Base-by-base conservation (phyloP, 345 rosid genomes). In the Carallia brachiata region DNA sequence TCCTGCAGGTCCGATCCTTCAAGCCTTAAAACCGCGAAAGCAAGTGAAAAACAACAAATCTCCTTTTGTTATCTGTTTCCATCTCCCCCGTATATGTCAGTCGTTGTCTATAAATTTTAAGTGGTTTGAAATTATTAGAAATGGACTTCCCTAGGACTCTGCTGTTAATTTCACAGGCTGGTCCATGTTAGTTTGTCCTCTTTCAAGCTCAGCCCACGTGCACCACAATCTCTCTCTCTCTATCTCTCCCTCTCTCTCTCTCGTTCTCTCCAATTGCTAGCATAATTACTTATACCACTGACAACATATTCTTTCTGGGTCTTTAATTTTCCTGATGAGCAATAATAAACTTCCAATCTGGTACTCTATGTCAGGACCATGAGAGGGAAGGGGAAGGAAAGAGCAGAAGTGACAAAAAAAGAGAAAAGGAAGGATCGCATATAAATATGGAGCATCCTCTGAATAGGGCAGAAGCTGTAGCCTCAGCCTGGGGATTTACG, bases 401-500 rank as follows among this genome's bases (percentile, higher is more conserved):
- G 48, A 16, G 28, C 6, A 68, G 36, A 34, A 65, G 44, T 7
- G 6, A 19, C 10, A 67, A 32, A 8, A n/a, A 28, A 30, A 27
- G 7, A 47, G 0, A 2, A 7, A 6, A 7, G 17, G 5, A 12
- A 54, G 6, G 16, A 8, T 55, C 59, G 5, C 4, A 6, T 27
- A 23, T 52, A 6, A 19, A 52, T 23, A 4, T 83, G 96, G 88
- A 84, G 74, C 83, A 83, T 44, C 84, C 70, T 71, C 58, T 83
- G 84, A 81, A 80, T 48, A 81, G 89, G 91, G 87, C 77, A 7
- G 72, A 87, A 69, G 90, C 92, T 44, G 76, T 84, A 48, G 98
- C 91, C n/a, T 77, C 85, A n/a, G 96, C 84, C 36, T 88, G 92
- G 81, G 90, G 84, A 6, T 79, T 90, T 67, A 86, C 87, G 79